These are phyloP conservation scores for Cryptococcus sp. DNA, from an alignment of 1,284 basidiomycete species.

Conservation along the genomic window DNA sequence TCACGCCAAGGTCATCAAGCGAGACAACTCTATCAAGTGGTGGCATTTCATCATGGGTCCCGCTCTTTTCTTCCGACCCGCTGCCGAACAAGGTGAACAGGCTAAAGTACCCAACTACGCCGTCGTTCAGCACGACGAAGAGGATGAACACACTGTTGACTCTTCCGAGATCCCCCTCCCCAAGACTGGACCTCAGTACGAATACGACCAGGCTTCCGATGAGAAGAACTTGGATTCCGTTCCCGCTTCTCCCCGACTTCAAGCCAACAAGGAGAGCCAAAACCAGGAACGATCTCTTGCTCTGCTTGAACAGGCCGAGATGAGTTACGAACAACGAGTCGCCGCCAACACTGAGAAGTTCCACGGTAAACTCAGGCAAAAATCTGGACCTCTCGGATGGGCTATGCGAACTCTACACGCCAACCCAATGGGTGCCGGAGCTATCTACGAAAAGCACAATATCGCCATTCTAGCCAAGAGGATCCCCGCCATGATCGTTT, in stretches of 20 bases:
- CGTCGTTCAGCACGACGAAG: constrained; percentile 40
- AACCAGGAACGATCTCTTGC: neutral
- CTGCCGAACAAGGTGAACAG: constrained; percentile 26
- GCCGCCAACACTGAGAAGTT: constrained; percentile 19
- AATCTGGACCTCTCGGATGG: constrained; percentile 33
- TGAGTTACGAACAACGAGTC: constrained; percentile 24
- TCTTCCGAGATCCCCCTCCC: constrained; percentile 5
- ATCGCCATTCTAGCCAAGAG: constrained; percentile 24
- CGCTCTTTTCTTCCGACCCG: constrained; percentile 44
- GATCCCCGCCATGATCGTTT: constrained; percentile 27
- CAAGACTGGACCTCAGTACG: neutral
- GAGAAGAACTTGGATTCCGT: constrained; percentile 11
- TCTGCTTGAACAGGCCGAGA: neutral
- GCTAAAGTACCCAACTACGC: constrained; percentile 40
- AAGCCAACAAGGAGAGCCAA: constrained; percentile 5
- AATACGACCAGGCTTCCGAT: constrained; percentile 1
- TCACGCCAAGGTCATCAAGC: constrained; percentile 48
- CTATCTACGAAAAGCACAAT: constrained; percentile 35
- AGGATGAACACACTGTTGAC: constrained; percentile 6
- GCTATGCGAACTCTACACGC: constrained; percentile 37
- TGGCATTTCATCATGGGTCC: constrained; percentile 51
- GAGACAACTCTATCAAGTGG: constrained; percentile 47
- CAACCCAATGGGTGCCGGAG: constrained; percentile 30
- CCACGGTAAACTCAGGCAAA: constrained; percentile 32
- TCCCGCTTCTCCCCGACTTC: constrained; percentile 3